phyloP scores from a whole-genome alignment of 1,139 yeast genomes.

The Scheffersomyces segobiensis region DNA sequence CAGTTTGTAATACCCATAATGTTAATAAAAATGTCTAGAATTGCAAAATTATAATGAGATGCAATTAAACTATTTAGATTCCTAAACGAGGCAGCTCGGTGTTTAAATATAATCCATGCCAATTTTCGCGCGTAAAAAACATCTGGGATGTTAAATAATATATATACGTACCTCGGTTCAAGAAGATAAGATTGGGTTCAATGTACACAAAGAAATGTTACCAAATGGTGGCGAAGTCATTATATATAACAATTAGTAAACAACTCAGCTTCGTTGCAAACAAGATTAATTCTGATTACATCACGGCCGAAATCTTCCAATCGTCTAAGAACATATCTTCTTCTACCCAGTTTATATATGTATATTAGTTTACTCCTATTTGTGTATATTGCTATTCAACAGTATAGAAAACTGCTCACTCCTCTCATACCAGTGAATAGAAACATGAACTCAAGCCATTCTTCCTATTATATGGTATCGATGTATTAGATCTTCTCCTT shows the following conservation, averaged over 20 bases:
- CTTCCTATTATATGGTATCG: not conserved
- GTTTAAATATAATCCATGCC: not conserved
- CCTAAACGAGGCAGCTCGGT: not conserved
- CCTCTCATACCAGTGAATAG: not conserved
- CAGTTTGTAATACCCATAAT: constrained; percentile 24
- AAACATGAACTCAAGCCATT: not conserved
- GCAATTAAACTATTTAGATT: not conserved
- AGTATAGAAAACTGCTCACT: not conserved
- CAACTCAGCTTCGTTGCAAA: no score
- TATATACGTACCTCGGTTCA: no score
- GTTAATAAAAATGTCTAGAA: not conserved
- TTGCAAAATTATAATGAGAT: not conserved
- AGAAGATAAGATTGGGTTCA: no score
- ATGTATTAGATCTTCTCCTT: not conserved
- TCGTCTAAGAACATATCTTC: not conserved
- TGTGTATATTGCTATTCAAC: not conserved
- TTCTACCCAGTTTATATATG: not conserved
- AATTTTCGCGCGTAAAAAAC: not conserved
- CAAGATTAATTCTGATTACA: not conserved
- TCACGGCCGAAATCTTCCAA: not conserved
- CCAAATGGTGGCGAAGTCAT: no score
- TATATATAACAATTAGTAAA: no score
- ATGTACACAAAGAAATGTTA: no score
- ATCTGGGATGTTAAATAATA: not conserved
- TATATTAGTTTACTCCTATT: not conserved